These are phyloP conservation scores for Salvia rosmarinus DNA, from an alignment of 257 asterid genomes.

Conservation along the genomic window DNA sequence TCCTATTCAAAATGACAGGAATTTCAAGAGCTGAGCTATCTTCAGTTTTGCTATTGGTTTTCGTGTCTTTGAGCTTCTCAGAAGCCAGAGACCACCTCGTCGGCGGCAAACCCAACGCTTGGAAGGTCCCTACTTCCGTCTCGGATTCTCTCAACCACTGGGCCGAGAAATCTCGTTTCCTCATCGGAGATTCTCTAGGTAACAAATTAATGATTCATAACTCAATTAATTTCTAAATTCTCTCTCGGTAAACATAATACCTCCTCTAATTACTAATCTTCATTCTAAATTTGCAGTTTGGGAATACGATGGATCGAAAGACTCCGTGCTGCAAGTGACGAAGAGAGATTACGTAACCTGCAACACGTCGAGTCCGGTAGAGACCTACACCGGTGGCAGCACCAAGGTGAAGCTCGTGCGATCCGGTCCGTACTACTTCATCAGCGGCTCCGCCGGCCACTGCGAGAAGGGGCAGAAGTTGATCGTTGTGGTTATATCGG, in stretches of 20 bases:
- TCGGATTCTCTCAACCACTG: constrained; percentile 66
- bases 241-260: not conserved
- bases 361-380: constrained; percentile 66
- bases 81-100: constrained; percentile 64
- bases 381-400: constrained; percentile 52
- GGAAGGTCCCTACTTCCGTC: constrained; percentile 59
- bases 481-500: constrained; percentile 69
- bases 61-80: constrained; percentile 41
- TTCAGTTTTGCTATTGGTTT: constrained; percentile 29
- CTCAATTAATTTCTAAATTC: too few relatives aligned
- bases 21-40: constrained; percentile 27
- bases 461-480: constrained; percentile 79
- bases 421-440: constrained; percentile 78
- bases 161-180: constrained; percentile 71
- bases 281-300: constrained; percentile 47
- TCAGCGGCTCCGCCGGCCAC: constrained; percentile 69
- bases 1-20: constrained; percentile 38
- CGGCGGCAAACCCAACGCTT: constrained; percentile 62
- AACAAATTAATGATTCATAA: not conserved
- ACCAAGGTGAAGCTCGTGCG: constrained; percentile 55
- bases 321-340: constrained; percentile 68
- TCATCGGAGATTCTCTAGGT: constrained; percentile 74
- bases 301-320: constrained; percentile 56
- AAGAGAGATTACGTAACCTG: constrained; percentile 66
- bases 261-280: not conserved